phyloP scores from a whole-genome alignment of 2,329 filamentous ascomycete species.

The Stemphylium vesicarium region DNA sequence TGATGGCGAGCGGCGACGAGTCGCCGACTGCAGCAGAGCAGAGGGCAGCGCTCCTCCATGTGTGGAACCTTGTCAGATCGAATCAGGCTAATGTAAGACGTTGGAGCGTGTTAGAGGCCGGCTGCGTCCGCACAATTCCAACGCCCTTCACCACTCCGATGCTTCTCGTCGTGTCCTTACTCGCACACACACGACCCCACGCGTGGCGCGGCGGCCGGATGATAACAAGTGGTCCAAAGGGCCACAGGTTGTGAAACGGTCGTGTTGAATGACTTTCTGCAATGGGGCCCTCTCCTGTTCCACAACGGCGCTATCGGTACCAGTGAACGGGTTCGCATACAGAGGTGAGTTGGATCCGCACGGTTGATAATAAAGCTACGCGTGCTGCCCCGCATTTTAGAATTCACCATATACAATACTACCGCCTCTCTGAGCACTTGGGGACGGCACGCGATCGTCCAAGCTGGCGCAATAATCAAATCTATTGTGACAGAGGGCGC shows the following conservation, averaged over 20 bases:
- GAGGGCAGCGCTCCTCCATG: slow-evolving; percentile 15
- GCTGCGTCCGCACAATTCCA: slow-evolving; percentile 34
- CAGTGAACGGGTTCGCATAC: slow-evolving; percentile 32
- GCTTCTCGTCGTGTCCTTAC: neutral
- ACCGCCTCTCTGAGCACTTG: neutral
- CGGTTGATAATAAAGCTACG: slow-evolving; percentile 23
- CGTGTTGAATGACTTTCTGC: slow-evolving; percentile 16
- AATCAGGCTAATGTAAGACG: slow-evolving; percentile 47
- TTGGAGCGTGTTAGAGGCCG: slow-evolving; percentile 39
- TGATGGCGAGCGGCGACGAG: slow-evolving; percentile 7
- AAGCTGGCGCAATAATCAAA: slow-evolving; percentile 12
- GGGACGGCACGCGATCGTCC: slow-evolving; percentile 19
- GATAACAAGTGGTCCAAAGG: slow-evolving; percentile 2
- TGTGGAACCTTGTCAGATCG: slow-evolving; percentile 40
- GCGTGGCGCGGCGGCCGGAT: slow-evolving; percentile 5
- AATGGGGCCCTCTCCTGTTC: slow-evolving; percentile 28
- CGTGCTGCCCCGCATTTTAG: slow-evolving; percentile 41
- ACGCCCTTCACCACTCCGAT: slow-evolving; percentile 9
- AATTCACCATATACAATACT: slow-evolving; percentile 24
- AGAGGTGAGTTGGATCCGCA: slow-evolving; percentile 17
- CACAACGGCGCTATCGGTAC: slow-evolving; percentile 26
- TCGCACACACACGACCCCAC: neutral
- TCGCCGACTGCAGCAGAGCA: slow-evolving; percentile 9
- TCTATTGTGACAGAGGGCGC: slow-evolving; percentile 1
- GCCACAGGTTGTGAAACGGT: slow-evolving; percentile 17